Evolutionary conservation across 768 basidiomycete genomes (phyloP).

Genomic region (Mycena vulgaris): DNA sequence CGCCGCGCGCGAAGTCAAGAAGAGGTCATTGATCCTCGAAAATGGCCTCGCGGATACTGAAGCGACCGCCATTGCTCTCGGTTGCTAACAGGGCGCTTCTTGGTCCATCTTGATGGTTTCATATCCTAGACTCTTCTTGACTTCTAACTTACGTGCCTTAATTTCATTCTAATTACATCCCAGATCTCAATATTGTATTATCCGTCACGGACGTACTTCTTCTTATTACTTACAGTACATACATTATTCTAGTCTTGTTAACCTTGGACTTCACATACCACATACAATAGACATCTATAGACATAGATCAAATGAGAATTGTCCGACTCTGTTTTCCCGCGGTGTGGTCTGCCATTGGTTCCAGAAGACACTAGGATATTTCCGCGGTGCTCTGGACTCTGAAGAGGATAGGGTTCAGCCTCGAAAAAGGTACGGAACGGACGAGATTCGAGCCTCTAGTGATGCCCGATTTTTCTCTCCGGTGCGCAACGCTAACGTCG

Average conservation of each 20-base stretch:
- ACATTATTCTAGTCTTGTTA: constrained; percentile 12
- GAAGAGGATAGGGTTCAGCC: too few species aligned
- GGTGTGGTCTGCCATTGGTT: neutral
- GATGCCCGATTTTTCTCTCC: neutral
- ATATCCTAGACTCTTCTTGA: constrained; percentile 48
- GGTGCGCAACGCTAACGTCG: constrained; percentile 5
- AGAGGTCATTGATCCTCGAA: constrained; percentile 61
- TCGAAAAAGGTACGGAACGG: too few species aligned
- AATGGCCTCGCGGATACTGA: constrained; percentile 67
- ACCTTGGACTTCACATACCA: too few species aligned
- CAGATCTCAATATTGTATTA: constrained; percentile 34
- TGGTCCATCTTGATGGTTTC: constrained; percentile 32
- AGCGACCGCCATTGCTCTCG: constrained; percentile 47
- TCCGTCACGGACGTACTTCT: constrained; percentile 8
- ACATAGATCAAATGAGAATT: constrained; percentile 8
- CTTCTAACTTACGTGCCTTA: constrained; percentile 58
- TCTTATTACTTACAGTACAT: constrained; percentile 34
- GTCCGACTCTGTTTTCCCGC: neutral
- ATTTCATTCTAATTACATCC: constrained; percentile 55
- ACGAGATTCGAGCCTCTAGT: too few species aligned
- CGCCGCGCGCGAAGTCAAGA: constrained; percentile 62
- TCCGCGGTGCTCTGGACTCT: too few species aligned
- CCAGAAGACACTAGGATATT: constrained; percentile 1
- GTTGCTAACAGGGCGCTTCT: constrained; percentile 44
- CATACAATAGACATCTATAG: too few species aligned